Conservation (phyloP, 257 asterid genomes). For the Thymus mandschuricus region DNA sequence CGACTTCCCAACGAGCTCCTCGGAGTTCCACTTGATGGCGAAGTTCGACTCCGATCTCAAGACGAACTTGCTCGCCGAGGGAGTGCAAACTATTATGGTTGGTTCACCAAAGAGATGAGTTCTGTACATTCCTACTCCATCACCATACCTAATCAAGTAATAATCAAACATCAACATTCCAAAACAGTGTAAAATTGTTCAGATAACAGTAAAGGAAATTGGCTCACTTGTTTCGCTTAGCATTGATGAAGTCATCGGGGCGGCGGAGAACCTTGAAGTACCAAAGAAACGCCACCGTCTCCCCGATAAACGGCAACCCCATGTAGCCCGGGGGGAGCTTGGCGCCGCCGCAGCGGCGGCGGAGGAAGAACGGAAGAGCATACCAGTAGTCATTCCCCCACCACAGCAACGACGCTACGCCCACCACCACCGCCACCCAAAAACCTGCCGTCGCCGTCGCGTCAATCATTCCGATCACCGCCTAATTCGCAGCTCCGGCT, state of each 20-base stretch:
- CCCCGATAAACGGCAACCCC: conserved; percentile 66
- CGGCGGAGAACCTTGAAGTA: conserved; percentile 52
- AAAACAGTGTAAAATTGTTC: neutral
- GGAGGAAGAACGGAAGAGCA: conserved; percentile 31
- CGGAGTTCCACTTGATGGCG: conserved; percentile 34
- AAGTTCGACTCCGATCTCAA: conserved; percentile 44
- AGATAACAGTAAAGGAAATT: neutral
- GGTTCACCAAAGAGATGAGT: conserved; percentile 60
- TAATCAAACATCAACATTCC: neutral
- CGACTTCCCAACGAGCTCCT: conserved; percentile 45
- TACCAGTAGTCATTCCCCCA: conserved; percentile 62
- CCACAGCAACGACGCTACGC: conserved; percentile 33
- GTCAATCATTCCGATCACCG: conserved; percentile 23
- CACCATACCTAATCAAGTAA: conserved; percentile 57
- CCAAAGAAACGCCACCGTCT: conserved; percentile 52
- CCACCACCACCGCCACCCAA: conserved; percentile 33
- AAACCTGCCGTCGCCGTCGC: conserved; percentile 16
- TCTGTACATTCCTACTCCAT: conserved; percentile 53
- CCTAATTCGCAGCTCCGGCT: neutral
- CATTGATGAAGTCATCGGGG: conserved; percentile 55
- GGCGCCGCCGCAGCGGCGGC: conserved; percentile 23
- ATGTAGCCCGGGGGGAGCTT: conserved; percentile 62
- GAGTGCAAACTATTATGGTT: conserved; percentile 47
- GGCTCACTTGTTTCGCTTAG: conserved; percentile 47
- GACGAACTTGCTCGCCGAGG: conserved; percentile 48